Evolutionary conservation across 2,329 filamentous ascomycete species (phyloP), one percentile per base, ranked within the genome.

Genomic region (Tolypocladium amazonense): DNA sequence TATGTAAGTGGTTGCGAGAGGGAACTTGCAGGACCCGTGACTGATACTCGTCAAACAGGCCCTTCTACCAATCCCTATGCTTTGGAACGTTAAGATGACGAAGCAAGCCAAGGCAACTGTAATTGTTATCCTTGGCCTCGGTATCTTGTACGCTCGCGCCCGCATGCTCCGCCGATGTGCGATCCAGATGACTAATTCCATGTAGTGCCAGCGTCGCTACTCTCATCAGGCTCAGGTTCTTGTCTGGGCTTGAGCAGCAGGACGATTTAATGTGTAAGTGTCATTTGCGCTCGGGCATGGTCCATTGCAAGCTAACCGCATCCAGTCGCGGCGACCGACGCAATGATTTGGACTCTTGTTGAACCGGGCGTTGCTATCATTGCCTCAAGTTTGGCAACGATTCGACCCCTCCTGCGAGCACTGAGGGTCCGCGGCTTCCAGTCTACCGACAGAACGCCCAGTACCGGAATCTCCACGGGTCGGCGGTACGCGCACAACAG

Each of bases 261-360:
- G 69, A 71, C 8, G 78, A 83, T 64, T 75, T 82, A 20, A 67
- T 82, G 38, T 80, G 80, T 82, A 74, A 63, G 76, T 62, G 18
- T 18, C 20, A 23, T 41, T 50, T 12, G 8, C 23, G 33, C 27
- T 65, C 5, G 3, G 35, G 25, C 7, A 27, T 12, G 20, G 15
- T 30, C 12, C 18, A 23, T n/a, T n/a, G n/a, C 12, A 6, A 23
- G 38, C 53, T 70, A 56, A 72, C 56, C 9, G 20, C 23, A 1
- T 39, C 11, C 54, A 81, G 79, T 74, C 66, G 73, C 75, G 58
- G 78, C 75, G 27, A 83, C 80, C 4, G 73, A 81, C 61, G 76
- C 80, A 41, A 80, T 81, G 76, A 73, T 83, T 8, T 84, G 81
- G 81, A 83, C 79, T 12, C 70, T 83, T n/a, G 72, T 83, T 58